Conservation (phyloP, 768 basidiomycete genomes). For the Leucogyrophana mollusca region DNA sequence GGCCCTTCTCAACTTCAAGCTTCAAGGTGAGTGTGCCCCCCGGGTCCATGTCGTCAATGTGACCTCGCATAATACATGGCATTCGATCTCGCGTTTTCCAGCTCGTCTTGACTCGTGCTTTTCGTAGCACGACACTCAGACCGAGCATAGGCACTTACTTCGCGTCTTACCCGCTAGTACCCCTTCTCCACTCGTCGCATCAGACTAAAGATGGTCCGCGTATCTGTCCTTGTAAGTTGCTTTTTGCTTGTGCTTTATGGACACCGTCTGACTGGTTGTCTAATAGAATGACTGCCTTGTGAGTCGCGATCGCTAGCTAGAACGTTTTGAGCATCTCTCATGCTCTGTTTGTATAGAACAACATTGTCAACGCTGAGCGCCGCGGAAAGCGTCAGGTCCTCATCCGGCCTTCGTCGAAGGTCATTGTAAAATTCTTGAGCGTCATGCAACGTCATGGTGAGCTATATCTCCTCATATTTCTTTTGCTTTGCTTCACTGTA, state of each 20-base stretch:
- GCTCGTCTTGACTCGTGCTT: constrained; percentile 76
- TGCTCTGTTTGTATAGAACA: constrained; percentile 58
- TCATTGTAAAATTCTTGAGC: constrained; percentile 94
- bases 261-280: constrained; percentile 3
- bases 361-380: constrained; percentile 99
- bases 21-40: constrained; percentile 46
- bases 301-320: constrained; percentile 15
- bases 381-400: constrained; percentile 99
- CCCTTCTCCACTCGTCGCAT: constrained; percentile 8
- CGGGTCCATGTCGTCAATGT: constrained; percentile 14
- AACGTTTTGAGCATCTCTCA: constrained; percentile 1
- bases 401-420: constrained; percentile 95
- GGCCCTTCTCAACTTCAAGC: constrained; percentile 11
- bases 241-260: not conserved
- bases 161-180: constrained; percentile 22
- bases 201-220: constrained; percentile 73
- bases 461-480: constrained; percentile 2
- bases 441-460: constrained; percentile 99
- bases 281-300: constrained; percentile 59
- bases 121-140: constrained; percentile 82
- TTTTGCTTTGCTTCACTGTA: constrained; percentile 8
- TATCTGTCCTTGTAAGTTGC: constrained; percentile 69
- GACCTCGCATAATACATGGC: constrained; percentile 16
- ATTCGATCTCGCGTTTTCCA: constrained; percentile 11
- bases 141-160: constrained; percentile 52